Percentiles rank a stretch among this genome's conserved stretches.
Evolutionary conservation across 169 alveolate species (phyloP).

Genomic region (Toxoplasma gondii): DNA sequence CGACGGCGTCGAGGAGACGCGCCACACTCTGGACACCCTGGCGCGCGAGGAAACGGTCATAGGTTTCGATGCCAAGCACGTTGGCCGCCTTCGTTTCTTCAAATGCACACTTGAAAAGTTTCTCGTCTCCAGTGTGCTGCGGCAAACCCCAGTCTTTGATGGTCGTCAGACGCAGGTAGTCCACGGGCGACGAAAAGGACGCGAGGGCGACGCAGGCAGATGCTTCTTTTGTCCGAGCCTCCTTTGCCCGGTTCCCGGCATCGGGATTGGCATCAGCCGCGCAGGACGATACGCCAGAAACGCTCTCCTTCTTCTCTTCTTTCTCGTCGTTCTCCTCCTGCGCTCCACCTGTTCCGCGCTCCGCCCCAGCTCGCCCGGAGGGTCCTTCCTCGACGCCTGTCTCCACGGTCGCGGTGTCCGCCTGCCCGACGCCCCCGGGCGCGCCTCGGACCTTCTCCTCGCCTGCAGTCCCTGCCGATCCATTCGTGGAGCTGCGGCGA

Average conservation of each 20-base stretch:
- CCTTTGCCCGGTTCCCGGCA: not conserved
- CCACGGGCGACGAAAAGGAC: not conserved
- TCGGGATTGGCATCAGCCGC: not conserved
- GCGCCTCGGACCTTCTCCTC: not conserved
- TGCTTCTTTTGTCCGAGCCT: too few relatives aligned
- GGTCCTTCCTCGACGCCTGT: not conserved
- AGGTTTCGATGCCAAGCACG: not conserved
- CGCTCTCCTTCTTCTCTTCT: not conserved
- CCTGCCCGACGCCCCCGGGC: not conserved
- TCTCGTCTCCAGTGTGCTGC: not conserved
- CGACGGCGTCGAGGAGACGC: conserved; percentile 14
- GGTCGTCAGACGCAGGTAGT: not conserved
- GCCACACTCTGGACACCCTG: not conserved
- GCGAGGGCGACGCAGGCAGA: not conserved
- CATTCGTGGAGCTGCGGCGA: not conserved
- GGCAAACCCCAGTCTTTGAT: conserved; percentile 6
- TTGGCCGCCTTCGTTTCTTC: not conserved
- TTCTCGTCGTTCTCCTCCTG: not conserved
- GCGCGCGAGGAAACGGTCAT: not conserved
- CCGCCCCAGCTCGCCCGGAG: not conserved
- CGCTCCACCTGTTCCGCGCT: not conserved
- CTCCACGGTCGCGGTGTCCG: not conserved
- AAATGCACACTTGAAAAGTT: not conserved
- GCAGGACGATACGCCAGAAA: not conserved
- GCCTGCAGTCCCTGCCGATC: not conserved